Base-by-base conservation (phyloP, 177 flowering plant genomes). In the Vitis hybrid region DNA sequence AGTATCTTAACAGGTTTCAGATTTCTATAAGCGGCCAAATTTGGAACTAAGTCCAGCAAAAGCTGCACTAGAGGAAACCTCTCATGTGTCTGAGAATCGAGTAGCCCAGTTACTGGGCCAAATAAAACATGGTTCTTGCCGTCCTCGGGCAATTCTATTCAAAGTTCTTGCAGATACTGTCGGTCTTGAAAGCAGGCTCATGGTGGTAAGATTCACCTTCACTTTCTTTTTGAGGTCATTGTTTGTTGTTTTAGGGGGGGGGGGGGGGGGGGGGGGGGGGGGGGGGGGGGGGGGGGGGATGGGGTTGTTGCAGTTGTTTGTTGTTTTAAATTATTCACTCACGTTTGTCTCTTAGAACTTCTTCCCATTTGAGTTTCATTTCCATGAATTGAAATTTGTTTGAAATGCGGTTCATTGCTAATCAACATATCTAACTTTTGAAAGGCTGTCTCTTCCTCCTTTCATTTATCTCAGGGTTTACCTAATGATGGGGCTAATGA, bases 121-220 rank as follows among this genome's bases (percentile, higher is more conserved):
- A 79, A 89, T 96, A 81, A 92, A 75, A 73, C 86, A 89, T 79
- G 96, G 97, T 60, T 86, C 95, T 48, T 96, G 99, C 76, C 92
- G 95, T 67, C 86, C 97, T 62, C 86, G 97, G 72, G 99, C 98
- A 52, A 91, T 96, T 51, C 72, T 96, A 70, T 96, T 96, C 77
- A 96, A 96, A 84, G 98, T 92, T 72, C 88, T 96, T 75, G 98
- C 99, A 21, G 99, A 96, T 84, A 80, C 93, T 80, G 94, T 94
- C 19, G 99, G 98, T 62, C 88, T 96, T 78, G 96, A 94, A 75
- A 85, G 94, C 76, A 89, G 84, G 77, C 91, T 96, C 67, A 74
- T 92, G 84, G 96, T 89, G 98, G 99, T 95, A 86, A 80, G 87
- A 18, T 78, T 40, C 46, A 40, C 46, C 46, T 70, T 46, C 16